Evolutionary conservation across 2,329 filamentous ascomycete species (phyloP).

Genomic region (Beauveria bassiana): DNA sequence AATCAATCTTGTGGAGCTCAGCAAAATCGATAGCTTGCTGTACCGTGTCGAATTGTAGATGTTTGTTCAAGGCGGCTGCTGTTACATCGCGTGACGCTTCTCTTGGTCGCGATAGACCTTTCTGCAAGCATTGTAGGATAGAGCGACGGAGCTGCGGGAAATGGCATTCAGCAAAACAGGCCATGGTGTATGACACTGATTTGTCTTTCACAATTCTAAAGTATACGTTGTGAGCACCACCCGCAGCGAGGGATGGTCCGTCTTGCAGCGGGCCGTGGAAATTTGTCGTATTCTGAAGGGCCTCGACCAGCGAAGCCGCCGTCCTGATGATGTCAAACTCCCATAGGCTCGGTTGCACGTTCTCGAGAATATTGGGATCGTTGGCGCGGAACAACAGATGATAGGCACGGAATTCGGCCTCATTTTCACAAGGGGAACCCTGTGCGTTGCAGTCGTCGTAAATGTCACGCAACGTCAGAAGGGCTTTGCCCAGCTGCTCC

Average conservation of each 20-base stretch:
- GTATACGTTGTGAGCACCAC: conserved; percentile 44
- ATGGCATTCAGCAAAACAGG: conserved; percentile 61
- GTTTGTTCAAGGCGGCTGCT: conserved; percentile 44
- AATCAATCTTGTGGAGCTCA: conserved; percentile 47
- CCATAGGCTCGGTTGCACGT: conserved; percentile 43
- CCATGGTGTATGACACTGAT: conserved; percentile 59
- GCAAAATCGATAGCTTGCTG: conserved; percentile 59
- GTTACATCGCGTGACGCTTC: conserved; percentile 54
- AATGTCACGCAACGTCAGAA: conserved; percentile 57
- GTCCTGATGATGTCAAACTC: conserved; percentile 52
- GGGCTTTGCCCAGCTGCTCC: conserved; percentile 57
- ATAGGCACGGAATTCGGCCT: conserved; percentile 59
- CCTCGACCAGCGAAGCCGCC: conserved; percentile 52
- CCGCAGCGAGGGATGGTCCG: conserved; percentile 39
- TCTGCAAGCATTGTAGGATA: conserved; percentile 47
- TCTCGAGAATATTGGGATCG: conserved; percentile 47
- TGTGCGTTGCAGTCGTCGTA: conserved; percentile 59
- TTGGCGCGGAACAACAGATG: conserved; percentile 55
- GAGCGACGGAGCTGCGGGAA: conserved; percentile 53
- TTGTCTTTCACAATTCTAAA: conserved; percentile 52
- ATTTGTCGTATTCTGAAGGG: conserved; percentile 50
- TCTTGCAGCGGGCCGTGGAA: conserved; percentile 50
- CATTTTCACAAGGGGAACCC: conserved; percentile 50
- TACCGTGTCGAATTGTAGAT: conserved; percentile 60
- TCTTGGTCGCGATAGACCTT: conserved; percentile 47